Evolutionary conservation across 345 rosid genomes (phyloP).

Genomic region (Salix dunnii): DNA sequence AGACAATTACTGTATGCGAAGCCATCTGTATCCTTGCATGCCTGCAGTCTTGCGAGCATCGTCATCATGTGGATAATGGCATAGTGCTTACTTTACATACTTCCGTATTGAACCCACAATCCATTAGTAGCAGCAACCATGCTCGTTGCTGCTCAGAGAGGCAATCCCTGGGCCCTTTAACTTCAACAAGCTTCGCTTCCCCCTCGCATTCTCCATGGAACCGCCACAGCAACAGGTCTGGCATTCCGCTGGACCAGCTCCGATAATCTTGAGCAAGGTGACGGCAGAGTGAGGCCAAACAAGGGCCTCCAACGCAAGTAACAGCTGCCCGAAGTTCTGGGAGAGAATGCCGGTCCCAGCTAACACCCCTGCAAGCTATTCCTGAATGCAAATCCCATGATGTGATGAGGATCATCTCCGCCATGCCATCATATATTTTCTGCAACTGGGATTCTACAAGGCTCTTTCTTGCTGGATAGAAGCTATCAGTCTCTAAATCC

Average conservation of each 20-base stretch:
- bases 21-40: too few species aligned
- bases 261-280: conserved; percentile 72
- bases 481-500: conserved; percentile 72
- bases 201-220: conserved; percentile 71
- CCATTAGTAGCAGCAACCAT: conserved; percentile 78
- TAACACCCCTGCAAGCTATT: conserved; percentile 73
- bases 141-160: conserved; percentile 94
- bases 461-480: conserved; percentile 53
- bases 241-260: conserved; percentile 98
- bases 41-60: neutral
- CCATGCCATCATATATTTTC: conserved; percentile 64
- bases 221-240: conserved; percentile 85
- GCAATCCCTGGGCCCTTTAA: conserved; percentile 73
- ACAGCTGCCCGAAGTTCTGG: conserved; percentile 80
- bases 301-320: conserved; percentile 62
- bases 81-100: conserved; percentile 67
- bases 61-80: neutral
- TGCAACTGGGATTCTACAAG: conserved; percentile 55
- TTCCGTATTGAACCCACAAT: conserved; percentile 74
- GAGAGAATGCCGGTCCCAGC: conserved; percentile 71
- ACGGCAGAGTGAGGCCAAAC: conserved; percentile 72
- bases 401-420: conserved; percentile 71
- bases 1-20: too few species aligned
- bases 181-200: conserved; percentile 96
- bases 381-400: conserved; percentile 72